Evolutionary conservation across 345 rosid species (phyloP).

Genomic region (Atalantia buxifolia): DNA sequence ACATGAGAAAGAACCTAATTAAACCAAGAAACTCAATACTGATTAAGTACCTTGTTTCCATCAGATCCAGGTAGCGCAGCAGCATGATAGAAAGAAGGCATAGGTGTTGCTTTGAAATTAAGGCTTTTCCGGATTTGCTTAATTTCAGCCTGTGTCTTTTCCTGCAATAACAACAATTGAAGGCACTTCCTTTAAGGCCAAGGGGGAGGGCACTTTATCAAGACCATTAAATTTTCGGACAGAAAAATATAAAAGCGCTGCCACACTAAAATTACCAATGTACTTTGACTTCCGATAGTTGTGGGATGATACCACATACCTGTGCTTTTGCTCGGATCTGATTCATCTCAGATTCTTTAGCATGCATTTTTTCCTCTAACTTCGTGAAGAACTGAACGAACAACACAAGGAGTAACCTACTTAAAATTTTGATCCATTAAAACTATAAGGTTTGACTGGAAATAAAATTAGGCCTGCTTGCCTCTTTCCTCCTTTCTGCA

Average conservation of each 20-base stretch:
- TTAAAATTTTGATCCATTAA: not conserved
- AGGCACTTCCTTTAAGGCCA: not conserved
- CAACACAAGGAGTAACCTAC: not conserved
- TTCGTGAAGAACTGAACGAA: conserved; percentile 54
- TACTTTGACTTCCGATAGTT: not conserved
- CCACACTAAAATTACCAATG: not conserved
- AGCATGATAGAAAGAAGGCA: conserved; percentile 79
- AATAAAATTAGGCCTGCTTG: conserved; percentile 20
- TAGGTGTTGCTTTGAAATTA: conserved; percentile 81
- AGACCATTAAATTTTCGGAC: not conserved
- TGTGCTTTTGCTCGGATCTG: conserved; percentile 64
- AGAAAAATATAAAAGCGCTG: not conserved
- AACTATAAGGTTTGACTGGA: not conserved
- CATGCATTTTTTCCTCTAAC: conserved; percentile 74
- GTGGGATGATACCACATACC: conserved; percentile 31
- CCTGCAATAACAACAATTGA: conserved; percentile 33
- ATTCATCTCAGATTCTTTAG: conserved; percentile 64
- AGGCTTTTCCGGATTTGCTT: conserved; percentile 67
- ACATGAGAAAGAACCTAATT: not conserved
- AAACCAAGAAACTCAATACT: conserved; percentile 9
- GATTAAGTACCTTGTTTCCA: conserved; percentile 50
- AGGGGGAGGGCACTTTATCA: not conserved
- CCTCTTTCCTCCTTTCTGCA: conserved; percentile 87
- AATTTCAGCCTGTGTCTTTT: conserved; percentile 60
- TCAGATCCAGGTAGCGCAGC: conserved; percentile 23